phyloP scores from a whole-genome alignment of 768 basidiomycete genomes.

The Cystobasidiopsis lactophilus region DNA sequence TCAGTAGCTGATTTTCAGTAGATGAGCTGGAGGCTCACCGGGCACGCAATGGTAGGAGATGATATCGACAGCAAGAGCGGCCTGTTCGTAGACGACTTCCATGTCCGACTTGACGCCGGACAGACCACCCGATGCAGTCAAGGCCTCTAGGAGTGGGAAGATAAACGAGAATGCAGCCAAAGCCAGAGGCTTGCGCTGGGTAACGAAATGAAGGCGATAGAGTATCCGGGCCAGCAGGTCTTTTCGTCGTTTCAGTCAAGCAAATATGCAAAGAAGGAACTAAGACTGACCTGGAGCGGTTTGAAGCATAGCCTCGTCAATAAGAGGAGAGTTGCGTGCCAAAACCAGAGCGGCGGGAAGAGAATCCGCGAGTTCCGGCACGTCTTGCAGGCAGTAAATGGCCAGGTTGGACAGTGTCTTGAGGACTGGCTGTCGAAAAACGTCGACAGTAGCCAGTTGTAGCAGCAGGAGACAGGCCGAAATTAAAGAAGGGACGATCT shows the following conservation, averaged over 20 bases:
- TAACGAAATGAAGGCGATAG: conserved; percentile 55
- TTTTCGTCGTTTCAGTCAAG: no score
- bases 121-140: conserved; percentile 52
- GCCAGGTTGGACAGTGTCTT: conserved; percentile 27
- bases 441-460: conserved; percentile 31
- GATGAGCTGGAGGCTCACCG: conserved; percentile 19
- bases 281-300: no score
- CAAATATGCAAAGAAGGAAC: conserved; percentile 33
- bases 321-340: no score
- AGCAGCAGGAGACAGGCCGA: conserved; percentile 44
- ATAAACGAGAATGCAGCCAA: conserved; percentile 63
- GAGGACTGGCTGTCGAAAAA: conserved; percentile 45
- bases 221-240: conserved; percentile 64
- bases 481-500: conserved; percentile 38
- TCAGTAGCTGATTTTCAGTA: not conserved
- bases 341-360: no score
- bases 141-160: conserved; percentile 48
- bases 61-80: conserved; percentile 47
- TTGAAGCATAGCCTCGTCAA: no score
- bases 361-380: no score
- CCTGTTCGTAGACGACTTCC: conserved; percentile 53
- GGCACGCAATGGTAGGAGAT: conserved; percentile 37
- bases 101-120: conserved; percentile 35
- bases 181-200: conserved; percentile 63
- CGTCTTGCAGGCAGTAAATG: no score